A percentile compares a stretch with the other conserved stretches of the same genome.
phyloP scores from a whole-genome alignment of 129 eudicot genomes.

The Chrysanthemum lavandulifolium region DNA sequence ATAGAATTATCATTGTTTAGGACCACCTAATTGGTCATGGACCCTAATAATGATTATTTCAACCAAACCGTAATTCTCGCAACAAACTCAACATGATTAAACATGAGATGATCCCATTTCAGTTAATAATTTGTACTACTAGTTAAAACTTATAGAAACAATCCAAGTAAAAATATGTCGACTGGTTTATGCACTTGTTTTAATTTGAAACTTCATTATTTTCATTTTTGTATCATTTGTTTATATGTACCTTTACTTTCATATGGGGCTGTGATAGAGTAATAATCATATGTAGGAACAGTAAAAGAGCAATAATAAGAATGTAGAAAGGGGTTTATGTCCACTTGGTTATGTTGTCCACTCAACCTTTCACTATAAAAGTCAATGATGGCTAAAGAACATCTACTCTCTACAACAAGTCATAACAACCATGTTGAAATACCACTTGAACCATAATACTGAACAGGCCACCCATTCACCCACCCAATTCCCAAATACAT shows the following conservation, averaged over 20 bases:
- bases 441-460: conserved; percentile 24
- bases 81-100: too few relatives aligned
- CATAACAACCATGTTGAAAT: conserved; percentile 35
- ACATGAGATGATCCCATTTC: too few relatives aligned
- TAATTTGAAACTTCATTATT: not conserved
- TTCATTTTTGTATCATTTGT: too few relatives aligned
- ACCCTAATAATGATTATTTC: too few relatives aligned
- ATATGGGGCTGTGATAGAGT: conserved; percentile 14
- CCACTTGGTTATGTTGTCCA: conserved; percentile 43
- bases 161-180: too few relatives aligned
- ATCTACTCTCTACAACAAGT: conserved; percentile 29
- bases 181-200: too few relatives aligned
- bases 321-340: conserved; percentile 28
- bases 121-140: too few relatives aligned
- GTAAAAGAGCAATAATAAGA: conserved; percentile 34
- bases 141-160: too few relatives aligned
- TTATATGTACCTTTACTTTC: too few relatives aligned
- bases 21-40: too few relatives aligned
- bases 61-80: too few relatives aligned
- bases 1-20: too few relatives aligned
- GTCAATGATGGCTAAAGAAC: conserved; percentile 37
- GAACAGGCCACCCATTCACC: conserved; percentile 26
- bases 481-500: conserved; percentile 1
- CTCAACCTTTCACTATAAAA: conserved; percentile 27
- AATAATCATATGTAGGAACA: conserved; percentile 34